Percentiles rank a stretch among this genome's conserved stretches.
Evolutionary conservation across 257 asterid species (phyloP).

Genomic region (Solanum peruvianum): DNA sequence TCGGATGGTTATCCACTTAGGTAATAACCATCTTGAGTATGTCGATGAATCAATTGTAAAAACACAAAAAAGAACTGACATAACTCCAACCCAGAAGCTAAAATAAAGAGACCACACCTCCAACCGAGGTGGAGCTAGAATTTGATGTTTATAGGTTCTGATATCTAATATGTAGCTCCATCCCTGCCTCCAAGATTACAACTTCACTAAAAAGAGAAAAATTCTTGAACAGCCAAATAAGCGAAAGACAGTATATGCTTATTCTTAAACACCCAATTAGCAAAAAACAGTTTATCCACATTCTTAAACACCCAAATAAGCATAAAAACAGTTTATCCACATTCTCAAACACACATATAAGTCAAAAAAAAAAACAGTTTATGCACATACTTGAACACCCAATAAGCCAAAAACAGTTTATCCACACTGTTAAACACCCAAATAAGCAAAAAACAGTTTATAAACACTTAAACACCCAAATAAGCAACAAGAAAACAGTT

Average conservation of each 20-base stretch:
- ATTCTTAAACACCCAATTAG: background rate
- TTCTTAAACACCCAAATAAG: background rate
- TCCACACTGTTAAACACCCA: background rate
- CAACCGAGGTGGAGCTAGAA: background rate
- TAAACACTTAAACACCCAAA: background rate
- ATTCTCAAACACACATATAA: background rate
- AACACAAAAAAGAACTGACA: background rate
- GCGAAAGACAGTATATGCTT: background rate
- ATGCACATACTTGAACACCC: background rate
- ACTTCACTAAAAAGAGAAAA: background rate
- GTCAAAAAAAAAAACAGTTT: background rate
- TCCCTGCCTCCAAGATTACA: background rate
- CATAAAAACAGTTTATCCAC: background rate
- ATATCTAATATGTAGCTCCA: background rate
- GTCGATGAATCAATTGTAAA: background rate
- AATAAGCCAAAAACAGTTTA: background rate
- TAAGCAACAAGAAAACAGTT: background rate
- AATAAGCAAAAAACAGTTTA: background rate
- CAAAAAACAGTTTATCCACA: background rate
- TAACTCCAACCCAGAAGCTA: background rate
- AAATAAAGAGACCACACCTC: background rate
- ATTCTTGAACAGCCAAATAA: background rate
- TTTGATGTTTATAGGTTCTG: background rate
- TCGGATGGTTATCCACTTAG: constrained; percentile 72
- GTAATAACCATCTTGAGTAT: constrained; percentile 71